These are phyloP conservation scores for rapeseed (Brassica napus) DNA, from an alignment of 345 rosid species.

Conservation along the genomic window DNA sequence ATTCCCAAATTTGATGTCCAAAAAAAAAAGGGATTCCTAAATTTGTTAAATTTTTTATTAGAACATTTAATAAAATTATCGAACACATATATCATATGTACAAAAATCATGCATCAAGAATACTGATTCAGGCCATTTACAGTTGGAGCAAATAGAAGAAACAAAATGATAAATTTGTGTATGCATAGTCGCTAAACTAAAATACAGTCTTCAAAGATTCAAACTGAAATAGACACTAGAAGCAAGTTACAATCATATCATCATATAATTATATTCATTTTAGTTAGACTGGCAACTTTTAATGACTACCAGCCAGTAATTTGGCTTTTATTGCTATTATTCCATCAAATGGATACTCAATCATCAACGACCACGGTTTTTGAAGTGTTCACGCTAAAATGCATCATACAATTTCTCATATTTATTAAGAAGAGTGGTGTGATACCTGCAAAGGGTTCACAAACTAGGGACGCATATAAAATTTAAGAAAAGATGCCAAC, in stretches of 20 bases:
- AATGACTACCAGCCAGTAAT: too few relatives aligned
- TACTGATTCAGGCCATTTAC: background rate
- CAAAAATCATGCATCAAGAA: conserved; percentile 6
- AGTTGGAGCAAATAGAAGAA: conserved; percentile 5
- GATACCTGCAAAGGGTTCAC: too few relatives aligned
- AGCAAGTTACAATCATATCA: background rate
- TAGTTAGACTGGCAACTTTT: too few relatives aligned
- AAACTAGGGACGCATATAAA: background rate
- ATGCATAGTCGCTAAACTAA: background rate
- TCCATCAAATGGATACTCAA: too few relatives aligned
- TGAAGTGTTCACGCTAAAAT: too few relatives aligned
- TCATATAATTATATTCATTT: background rate
- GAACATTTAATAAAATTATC: background rate
- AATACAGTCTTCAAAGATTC: background rate
- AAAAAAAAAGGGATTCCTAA: too few relatives aligned
- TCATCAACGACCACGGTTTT: too few relatives aligned
- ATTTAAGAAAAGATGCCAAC: too few relatives aligned
- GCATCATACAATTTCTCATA: too few relatives aligned
- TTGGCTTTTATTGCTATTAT: too few relatives aligned
- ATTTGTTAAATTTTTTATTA: too few relatives aligned
- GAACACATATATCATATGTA: conserved; percentile 3
- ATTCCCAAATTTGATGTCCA: conserved; percentile 30
- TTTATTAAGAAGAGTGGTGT: conserved; percentile 51
- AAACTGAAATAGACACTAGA: conserved; percentile 4
- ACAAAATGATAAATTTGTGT: background rate